Base-by-base conservation (phyloP, 1,139 yeast species). In the Candida freyschussii region DNA sequence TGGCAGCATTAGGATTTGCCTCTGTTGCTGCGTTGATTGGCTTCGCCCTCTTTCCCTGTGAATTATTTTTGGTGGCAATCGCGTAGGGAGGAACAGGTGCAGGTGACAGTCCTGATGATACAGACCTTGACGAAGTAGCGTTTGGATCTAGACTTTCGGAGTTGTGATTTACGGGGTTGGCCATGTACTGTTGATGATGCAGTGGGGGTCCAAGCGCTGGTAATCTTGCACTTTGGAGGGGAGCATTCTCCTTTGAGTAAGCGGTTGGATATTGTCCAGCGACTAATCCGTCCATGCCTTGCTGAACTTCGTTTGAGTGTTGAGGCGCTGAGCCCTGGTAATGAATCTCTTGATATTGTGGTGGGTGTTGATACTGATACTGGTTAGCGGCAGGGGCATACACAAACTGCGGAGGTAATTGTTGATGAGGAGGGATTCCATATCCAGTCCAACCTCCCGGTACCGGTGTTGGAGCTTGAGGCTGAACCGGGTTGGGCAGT, bases 31-130 rank as follows among this genome's bases (percentile, higher is more conserved):
- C 26, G 21, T 33, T 29, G 14, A 8, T 19, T 13, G 27, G 17
- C 25, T 24, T 29, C 25, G 6, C 26, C 29, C 17, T 27, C 25
- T 26, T 22, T 13, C 12, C 13, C 21, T 13, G 17, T 11, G 13
- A 9, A 26, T 40, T 39, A 27, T 47, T 48, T 14, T 44, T 41
- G 2, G 53, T 56, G 17, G 53, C 55, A 18, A 48, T 46, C 10
- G 52, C 51, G 24, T 48, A 50, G 7, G 63, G 62, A n/a, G 65
- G 65, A 13, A 53, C 43, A 5, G 63, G 60, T 36, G 26, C 26
- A 12, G 36, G 8, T 18, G 21, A 18, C 21, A 8, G 8, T 18
- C 10, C 8, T 11, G 8, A 8, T 18, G 21, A 18, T 11, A 8
- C 11, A 8, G 21, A 18, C 21, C 21, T 18, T 18, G 21, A 18